Evolutionary conservation across 2,329 filamentous ascomycete species (phyloP).

Genomic region (Alternaria conjuncta): DNA sequence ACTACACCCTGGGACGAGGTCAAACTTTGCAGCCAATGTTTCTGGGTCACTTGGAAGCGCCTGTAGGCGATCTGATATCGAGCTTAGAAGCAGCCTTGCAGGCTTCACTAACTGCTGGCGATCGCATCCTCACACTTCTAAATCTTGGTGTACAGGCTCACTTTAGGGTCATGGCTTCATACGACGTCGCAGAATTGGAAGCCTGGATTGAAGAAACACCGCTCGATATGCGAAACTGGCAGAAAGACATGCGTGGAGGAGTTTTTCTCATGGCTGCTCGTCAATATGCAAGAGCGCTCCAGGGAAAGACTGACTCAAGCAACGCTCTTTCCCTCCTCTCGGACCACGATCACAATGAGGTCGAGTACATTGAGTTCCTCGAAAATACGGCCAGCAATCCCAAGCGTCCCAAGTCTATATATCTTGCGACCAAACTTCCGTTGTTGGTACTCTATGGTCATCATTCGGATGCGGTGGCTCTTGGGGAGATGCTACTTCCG

Average conservation of each 20-base stretch:
- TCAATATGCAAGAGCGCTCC: slow-evolving; percentile 72
- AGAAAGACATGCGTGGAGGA: slow-evolving; percentile 73
- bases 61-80: slow-evolving; percentile 64
- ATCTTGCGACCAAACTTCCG: slow-evolving; percentile 63
- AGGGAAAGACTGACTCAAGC: slow-evolving; percentile 70
- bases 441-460: slow-evolving; percentile 54
- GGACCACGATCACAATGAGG: slow-evolving; percentile 69
- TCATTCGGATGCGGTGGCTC: slow-evolving; percentile 49
- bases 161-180: slow-evolving; percentile 72
- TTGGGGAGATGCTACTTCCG: slow-evolving; percentile 51
- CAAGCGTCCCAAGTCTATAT: slow-evolving; percentile 69
- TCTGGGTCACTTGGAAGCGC: slow-evolving; percentile 71
- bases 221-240: slow-evolving; percentile 76
- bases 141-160: slow-evolving; percentile 72
- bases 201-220: slow-evolving; percentile 74
- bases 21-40: slow-evolving; percentile 74
- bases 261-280: slow-evolving; percentile 70
- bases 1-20: slow-evolving; percentile 70
- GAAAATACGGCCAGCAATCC: slow-evolving; percentile 61
- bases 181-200: slow-evolving; percentile 73
- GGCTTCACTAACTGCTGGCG: slow-evolving; percentile 69
- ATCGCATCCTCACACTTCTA: slow-evolving; percentile 74
- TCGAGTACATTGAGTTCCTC: slow-evolving; percentile 61
- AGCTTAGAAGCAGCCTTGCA: slow-evolving; percentile 71
- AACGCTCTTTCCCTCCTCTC: slow-evolving; percentile 66